Conservation (phyloP, 768 basidiomycete species). For the button mushroom (Agaricus bisporus) region DNA sequence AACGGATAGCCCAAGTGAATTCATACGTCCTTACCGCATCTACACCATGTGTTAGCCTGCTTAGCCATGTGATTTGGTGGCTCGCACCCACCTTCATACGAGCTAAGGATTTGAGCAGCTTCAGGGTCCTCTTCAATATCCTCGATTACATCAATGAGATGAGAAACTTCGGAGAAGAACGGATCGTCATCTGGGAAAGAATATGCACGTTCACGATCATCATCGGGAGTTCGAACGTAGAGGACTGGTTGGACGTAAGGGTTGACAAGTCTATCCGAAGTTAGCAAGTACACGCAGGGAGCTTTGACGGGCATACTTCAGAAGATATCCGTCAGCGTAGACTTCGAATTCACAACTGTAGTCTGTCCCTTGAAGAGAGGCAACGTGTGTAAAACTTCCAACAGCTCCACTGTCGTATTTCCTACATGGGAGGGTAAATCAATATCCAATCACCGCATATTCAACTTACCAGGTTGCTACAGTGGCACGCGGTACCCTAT, state of each 20-base stretch:
- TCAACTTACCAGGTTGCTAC: constrained; percentile 74
- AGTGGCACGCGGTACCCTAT: constrained; percentile 92
- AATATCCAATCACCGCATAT: background rate
- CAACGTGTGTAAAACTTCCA: constrained; percentile 85
- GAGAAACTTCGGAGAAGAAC: constrained; percentile 90
- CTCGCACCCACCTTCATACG: constrained; percentile 63
- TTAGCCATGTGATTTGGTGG: background rate
- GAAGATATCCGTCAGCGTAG: constrained; percentile 86
- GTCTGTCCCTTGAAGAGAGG: constrained; percentile 85
- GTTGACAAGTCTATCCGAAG: constrained; percentile 61
- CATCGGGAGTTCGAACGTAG: constrained; percentile 78
- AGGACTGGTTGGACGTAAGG: constrained; percentile 92
- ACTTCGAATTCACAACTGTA: constrained; percentile 96
- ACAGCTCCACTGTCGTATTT: constrained; percentile 96
- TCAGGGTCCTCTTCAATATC: constrained; percentile 86
- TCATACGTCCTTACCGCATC: constrained; percentile 88
- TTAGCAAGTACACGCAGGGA: background rate
- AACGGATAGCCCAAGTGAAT: constrained; percentile 90
- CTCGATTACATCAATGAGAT: constrained; percentile 85
- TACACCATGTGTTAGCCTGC: constrained; percentile 17
- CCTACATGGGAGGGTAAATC: constrained; percentile 31
- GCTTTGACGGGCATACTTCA: constrained; percentile 47
- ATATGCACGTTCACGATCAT: constrained; percentile 65
- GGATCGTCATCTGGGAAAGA: constrained; percentile 82
- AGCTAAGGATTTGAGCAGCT: constrained; percentile 70